Percentiles rank a stretch among this genome's conserved stretches.
Conservation (phyloP, 2,329 filamentous ascomycete genomes). For the Colletotrichum horii region DNA sequence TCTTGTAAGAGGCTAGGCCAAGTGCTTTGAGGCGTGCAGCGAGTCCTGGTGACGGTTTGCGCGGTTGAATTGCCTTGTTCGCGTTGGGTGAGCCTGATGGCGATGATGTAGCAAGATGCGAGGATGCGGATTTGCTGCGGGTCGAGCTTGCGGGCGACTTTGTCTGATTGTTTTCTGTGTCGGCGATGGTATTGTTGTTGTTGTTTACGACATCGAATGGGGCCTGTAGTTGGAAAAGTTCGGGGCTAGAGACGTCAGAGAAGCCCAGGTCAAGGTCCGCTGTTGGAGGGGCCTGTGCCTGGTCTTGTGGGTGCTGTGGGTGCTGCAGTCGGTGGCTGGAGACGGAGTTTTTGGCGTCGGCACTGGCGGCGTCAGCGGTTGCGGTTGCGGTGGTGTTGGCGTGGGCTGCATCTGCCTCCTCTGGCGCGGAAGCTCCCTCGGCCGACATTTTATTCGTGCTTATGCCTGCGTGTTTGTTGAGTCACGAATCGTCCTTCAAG, state of each 20-base stretch:
- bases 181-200: slow-evolving; percentile 27
- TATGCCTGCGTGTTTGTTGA: neutral
- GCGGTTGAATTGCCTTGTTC: slow-evolving; percentile 37
- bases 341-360: neutral
- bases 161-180: slow-evolving; percentile 21
- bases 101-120: slow-evolving; percentile 6
- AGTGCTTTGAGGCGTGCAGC: slow-evolving; percentile 70
- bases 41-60: slow-evolving; percentile 68
- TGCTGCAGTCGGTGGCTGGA: slow-evolving; percentile 8
- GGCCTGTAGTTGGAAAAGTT: slow-evolving; percentile 41
- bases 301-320: neutral
- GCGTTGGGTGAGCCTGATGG: slow-evolving; percentile 29
- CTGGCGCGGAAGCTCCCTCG: neutral
- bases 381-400: neutral
- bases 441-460: slow-evolving; percentile 12
- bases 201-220: slow-evolving; percentile 19
- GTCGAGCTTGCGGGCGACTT: neutral
- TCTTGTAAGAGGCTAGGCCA: slow-evolving; percentile 58
- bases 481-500: neutral
- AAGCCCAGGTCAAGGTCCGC: slow-evolving; percentile 37
- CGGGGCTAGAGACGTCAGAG: slow-evolving; percentile 42
- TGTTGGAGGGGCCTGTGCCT: neutral
- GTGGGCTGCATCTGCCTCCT: neutral
- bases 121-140: neutral
- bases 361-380: neutral